Conservation (phyloP, 164 flowering plant genomes). For the Piper betle region DNA sequence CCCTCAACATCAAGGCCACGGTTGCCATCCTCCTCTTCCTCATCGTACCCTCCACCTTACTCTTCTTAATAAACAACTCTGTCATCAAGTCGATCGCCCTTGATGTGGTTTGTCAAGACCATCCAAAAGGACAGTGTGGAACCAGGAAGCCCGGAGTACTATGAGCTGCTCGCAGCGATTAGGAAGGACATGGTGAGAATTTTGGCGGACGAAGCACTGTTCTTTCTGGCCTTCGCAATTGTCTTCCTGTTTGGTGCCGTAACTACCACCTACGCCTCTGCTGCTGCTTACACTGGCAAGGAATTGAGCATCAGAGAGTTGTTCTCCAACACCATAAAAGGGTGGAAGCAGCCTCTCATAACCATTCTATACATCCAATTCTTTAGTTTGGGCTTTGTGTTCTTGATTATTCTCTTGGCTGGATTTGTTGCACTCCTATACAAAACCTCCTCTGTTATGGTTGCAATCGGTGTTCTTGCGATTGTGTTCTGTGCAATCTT, state of each 20-base stretch:
- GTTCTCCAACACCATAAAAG: neutral
- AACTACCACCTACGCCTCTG: slow-evolving; percentile 12
- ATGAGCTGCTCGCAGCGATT: neutral
- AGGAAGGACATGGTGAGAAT: slow-evolving; percentile 1
- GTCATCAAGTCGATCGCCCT: slow-evolving; percentile 4
- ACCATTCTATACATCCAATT: too few species aligned
- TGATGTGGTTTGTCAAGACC: neutral
- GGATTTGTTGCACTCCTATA: neutral
- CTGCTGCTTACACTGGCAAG: slow-evolving; percentile 2
- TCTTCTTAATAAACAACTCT: slow-evolving; percentile 5
- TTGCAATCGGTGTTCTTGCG: neutral
- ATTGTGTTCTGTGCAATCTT: neutral
- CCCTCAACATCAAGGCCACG: slow-evolving; percentile 20
- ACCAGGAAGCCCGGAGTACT: slow-evolving; percentile 7
- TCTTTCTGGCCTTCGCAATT: neutral
- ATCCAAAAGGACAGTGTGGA: neutral
- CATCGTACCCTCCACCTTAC: slow-evolving; percentile 7
- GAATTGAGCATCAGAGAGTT: slow-evolving; percentile 11
- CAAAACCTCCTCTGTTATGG: neutral
- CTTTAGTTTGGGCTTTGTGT: neutral
- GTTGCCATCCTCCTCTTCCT: slow-evolving; percentile 6
- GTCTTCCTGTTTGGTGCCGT: slow-evolving; percentile 2
- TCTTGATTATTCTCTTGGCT: neutral
- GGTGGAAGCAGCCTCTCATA: slow-evolving; percentile 13
- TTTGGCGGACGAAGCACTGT: neutral